These are phyloP conservation scores for Coemansia sp. DNA, from an alignment of 192 early-diverging fungal species.

Conservation along the genomic window DNA sequence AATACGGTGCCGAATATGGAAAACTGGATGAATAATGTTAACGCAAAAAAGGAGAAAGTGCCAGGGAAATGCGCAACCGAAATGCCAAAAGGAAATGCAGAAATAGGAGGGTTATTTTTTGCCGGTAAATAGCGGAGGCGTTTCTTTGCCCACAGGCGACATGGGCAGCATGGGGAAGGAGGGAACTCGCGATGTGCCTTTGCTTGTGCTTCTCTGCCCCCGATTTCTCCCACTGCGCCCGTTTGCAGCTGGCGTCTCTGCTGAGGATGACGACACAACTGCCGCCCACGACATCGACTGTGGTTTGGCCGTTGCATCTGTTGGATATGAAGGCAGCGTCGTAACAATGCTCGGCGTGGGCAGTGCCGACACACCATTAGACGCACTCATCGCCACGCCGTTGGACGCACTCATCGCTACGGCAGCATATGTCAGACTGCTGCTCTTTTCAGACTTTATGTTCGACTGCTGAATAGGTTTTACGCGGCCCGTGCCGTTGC, in stretches of 20 bases:
- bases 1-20: not conserved
- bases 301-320: slow-evolving; percentile 9
- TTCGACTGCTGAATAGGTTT: not conserved
- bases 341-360: slow-evolving; percentile 4
- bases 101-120: not conserved
- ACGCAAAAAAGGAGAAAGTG: not conserved
- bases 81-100: not conserved
- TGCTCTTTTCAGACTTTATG: slow-evolving; percentile 5
- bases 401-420: slow-evolving; percentile 8
- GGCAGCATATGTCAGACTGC: slow-evolving; percentile 9
- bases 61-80: not conserved
- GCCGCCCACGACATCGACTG: slow-evolving; percentile 10
- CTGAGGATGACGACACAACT: not conserved
- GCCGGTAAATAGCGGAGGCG: slow-evolving; percentile 11
- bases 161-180: slow-evolving; percentile 38
- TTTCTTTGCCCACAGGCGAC: slow-evolving; percentile 29
- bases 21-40: slow-evolving; percentile 3
- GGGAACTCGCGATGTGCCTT: slow-evolving; percentile 1
- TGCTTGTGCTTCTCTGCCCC: slow-evolving; percentile 3
- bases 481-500: not conserved
- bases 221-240: slow-evolving; percentile 11
- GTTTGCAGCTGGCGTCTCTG: not conserved
- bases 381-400: slow-evolving; percentile 7
- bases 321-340: not conserved
- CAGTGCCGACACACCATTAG: slow-evolving; percentile 5